Percentiles rank a stretch among this genome's conserved stretches.
Conservation (phyloP, 345 rosid genomes). For the Alliaria petiolata region DNA sequence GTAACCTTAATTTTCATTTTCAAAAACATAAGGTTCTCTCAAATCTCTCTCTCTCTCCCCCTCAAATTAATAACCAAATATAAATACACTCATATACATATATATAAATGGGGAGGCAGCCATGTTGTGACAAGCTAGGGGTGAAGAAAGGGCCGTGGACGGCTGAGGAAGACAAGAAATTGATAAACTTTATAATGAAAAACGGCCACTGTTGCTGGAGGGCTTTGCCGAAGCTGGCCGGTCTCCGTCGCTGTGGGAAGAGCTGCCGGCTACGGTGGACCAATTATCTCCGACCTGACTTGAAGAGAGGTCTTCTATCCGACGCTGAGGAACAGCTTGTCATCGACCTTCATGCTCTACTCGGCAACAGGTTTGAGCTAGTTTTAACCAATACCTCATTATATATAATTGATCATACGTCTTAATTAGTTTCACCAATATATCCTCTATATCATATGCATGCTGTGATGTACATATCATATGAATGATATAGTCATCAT, state of each 20-base stretch:
- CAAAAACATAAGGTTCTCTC: background rate
- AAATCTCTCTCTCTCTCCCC: background rate
- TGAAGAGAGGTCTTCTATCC: conserved; percentile 69
- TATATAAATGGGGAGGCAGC: conserved; percentile 42
- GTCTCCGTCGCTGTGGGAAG: conserved; percentile 83
- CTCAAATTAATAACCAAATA: background rate
- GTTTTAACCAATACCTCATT: no score
- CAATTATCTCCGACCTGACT: conserved; percentile 78
- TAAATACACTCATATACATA: background rate
- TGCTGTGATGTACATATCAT: background rate
- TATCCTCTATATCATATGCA: background rate
- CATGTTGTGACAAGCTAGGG: conserved; percentile 68
- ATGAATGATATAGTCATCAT: background rate
- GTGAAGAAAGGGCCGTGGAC: conserved; percentile 90
- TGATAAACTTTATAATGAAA: conserved; percentile 56
- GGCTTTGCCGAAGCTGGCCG: conserved; percentile 70
- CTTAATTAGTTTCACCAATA: background rate
- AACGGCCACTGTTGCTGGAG: conserved; percentile 84
- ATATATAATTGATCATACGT: background rate
- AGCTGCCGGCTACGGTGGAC: conserved; percentile 88
- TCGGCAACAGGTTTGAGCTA: conserved; percentile 55
- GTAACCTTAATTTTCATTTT: background rate
- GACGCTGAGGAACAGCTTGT: conserved; percentile 62
- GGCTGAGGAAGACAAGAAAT: conserved; percentile 66
- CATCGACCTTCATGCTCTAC: conserved; percentile 64